These are phyloP conservation scores for Suillus variegatus DNA, from an alignment of 768 basidiomycete genomes.

Conservation along the genomic window DNA sequence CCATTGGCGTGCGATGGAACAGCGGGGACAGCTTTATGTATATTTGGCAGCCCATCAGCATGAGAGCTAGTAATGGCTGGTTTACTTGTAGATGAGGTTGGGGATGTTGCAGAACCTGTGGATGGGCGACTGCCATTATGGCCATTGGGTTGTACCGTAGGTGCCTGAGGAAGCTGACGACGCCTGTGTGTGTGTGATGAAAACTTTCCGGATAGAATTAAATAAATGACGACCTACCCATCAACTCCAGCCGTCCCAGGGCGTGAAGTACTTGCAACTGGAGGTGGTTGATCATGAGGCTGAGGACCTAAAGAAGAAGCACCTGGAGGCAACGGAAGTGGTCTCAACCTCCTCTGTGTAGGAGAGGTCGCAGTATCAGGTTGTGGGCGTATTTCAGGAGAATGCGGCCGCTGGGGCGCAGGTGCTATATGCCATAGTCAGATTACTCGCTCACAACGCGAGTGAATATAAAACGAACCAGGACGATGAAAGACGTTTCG, in stretches of 20 bases:
- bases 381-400: constrained; percentile 22
- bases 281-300: constrained; percentile 17
- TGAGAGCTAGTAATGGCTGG: constrained; percentile 11
- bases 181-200: constrained; percentile 19
- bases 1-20: constrained; percentile 23
- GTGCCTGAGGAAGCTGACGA: constrained; percentile 31
- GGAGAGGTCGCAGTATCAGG: constrained; percentile 30
- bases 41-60: constrained; percentile 22
- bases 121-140: constrained; percentile 22
- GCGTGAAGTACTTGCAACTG: constrained; percentile 18
- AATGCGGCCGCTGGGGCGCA: constrained; percentile 17
- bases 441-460: background rate
- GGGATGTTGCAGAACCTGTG: constrained; percentile 21
- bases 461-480: constrained; percentile 20
- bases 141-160: constrained; percentile 17
- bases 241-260: constrained; percentile 27
- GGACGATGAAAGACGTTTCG: constrained; percentile 24
- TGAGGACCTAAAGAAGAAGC: constrained; percentile 13
- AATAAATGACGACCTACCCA: constrained; percentile 19
- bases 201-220: background rate
- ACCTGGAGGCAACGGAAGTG: constrained; percentile 30
- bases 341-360: constrained; percentile 29
- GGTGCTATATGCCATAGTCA: background rate
- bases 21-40: constrained; percentile 34
- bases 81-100: constrained; percentile 18